A percentile compares a stretch with the other conserved stretches of the same genome.
Evolutionary conservation across 139 green algal species (phyloP).

Genomic region (Tetratostichococcus sp.): DNA sequence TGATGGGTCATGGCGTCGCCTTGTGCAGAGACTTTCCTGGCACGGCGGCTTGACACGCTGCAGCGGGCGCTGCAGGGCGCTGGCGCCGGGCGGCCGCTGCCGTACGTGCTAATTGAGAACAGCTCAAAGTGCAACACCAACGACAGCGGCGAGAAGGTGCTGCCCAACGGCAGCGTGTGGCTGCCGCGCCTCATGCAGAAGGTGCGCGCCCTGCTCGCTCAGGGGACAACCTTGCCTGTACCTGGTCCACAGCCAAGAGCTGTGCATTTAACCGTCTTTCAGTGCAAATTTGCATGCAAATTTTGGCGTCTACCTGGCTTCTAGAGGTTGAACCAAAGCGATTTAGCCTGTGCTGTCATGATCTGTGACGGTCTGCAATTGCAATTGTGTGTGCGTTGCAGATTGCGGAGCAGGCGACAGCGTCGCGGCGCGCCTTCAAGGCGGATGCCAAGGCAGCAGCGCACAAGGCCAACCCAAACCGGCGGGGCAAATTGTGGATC

Average conservation of each 20-base stretch:
- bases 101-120: conserved; percentile 64
- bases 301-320: no score
- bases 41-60: conserved; percentile 7
- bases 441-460: background rate
- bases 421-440: background rate
- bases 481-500: conserved; percentile 49
- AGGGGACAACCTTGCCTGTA: no score
- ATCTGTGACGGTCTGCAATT: no score
- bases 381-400: background rate
- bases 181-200: conserved; percentile 45
- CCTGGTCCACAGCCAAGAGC: no score
- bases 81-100: conserved; percentile 22
- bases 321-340: no score
- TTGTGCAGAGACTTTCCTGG: background rate
- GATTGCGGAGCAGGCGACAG: background rate
- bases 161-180: conserved; percentile 33
- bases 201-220: no score
- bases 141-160: conserved; percentile 56
- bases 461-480: conserved; percentile 39
- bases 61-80: conserved; percentile 22
- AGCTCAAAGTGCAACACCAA: conserved; percentile 56
- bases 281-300: no score
- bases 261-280: no score
- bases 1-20: no score
- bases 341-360: no score